Conservation (phyloP, 75 land plant species). For the Adiantum capillusveneris region DNA sequence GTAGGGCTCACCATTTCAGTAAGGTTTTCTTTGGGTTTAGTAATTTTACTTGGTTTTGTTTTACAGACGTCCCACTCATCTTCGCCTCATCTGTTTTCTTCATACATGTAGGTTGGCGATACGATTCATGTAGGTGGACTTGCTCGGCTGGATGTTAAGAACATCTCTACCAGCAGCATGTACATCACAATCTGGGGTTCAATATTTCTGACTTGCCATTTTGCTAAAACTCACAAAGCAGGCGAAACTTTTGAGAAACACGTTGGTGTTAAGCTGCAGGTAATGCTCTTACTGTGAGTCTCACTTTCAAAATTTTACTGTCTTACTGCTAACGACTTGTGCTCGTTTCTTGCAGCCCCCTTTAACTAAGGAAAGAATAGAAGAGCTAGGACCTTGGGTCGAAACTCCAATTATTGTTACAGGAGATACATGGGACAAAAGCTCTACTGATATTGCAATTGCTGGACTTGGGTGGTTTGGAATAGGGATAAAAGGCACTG, state of each 20-base stretch:
- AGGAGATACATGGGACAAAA: slow-evolving; percentile 71
- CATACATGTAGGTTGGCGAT: slow-evolving; percentile 43
- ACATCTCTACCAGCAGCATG: slow-evolving; percentile 77
- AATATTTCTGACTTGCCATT: slow-evolving; percentile 66
- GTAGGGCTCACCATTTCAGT: no score
- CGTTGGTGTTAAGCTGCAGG: slow-evolving; percentile 76
- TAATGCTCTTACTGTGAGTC: no score
- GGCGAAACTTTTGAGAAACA: slow-evolving; percentile 64
- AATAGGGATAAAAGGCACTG: slow-evolving; percentile 76
- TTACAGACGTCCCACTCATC: no score
- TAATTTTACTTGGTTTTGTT: no score
- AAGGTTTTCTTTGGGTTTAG: no score
- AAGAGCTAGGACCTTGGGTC: slow-evolving; percentile 74
- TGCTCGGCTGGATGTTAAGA: slow-evolving; percentile 55
- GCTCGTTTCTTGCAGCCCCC: slow-evolving; percentile 58
- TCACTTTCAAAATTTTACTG: no score
- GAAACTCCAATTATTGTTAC: slow-evolving; percentile 41
- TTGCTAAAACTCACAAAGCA: slow-evolving; percentile 78
- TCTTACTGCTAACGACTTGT: not conserved
- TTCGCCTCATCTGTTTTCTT: no score
- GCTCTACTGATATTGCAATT: slow-evolving; percentile 71
- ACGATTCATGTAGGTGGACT: slow-evolving; percentile 73
- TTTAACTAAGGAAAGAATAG: slow-evolving; percentile 55
- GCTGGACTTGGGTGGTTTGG: slow-evolving; percentile 95
- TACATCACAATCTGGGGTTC: slow-evolving; percentile 87